Percentiles rank a stretch among this genome's conserved stretches.
phyloP scores from a whole-genome alignment of 208 protist genomes.

The Angomonas deanei region DNA sequence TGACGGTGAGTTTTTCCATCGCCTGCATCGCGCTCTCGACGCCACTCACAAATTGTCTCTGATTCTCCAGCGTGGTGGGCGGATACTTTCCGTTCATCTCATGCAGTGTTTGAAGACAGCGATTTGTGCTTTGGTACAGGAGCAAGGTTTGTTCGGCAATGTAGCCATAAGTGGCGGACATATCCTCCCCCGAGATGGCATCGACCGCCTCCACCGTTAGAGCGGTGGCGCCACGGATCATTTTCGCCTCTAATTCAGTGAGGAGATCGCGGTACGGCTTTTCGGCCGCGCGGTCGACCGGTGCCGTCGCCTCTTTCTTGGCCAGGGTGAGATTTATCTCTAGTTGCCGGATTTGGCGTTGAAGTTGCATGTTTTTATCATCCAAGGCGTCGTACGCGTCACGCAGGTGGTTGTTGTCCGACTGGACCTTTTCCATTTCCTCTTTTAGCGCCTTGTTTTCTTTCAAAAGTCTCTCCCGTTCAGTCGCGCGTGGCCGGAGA shows the following conservation, averaged over 20 bases:
- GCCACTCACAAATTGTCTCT: constrained; percentile 4
- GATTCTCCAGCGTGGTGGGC: not conserved
- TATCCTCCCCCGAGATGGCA: constrained; percentile 44
- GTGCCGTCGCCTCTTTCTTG: not conserved
- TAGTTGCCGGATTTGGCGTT: constrained; percentile 28
- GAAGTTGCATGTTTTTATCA: constrained; percentile 21
- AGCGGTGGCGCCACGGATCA: constrained; percentile 44
- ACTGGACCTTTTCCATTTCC: not conserved
- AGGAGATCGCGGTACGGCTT: not conserved
- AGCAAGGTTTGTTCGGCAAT: constrained; percentile 44
- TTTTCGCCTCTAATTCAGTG: constrained; percentile 32
- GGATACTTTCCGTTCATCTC: constrained; percentile 1
- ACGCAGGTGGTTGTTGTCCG: constrained; percentile 2
- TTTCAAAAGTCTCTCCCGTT: constrained; percentile 5
- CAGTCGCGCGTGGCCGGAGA: constrained; percentile 10
- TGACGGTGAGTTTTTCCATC: constrained; percentile 21
- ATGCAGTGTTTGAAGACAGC: constrained; percentile 7
- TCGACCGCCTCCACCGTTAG: constrained; percentile 56
- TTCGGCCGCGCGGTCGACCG: not conserved
- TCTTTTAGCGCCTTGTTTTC: constrained; percentile 7
- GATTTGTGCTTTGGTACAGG: constrained; percentile 27
- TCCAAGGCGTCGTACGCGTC: constrained; percentile 10
- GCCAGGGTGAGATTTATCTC: constrained; percentile 21
- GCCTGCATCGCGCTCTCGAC: constrained; percentile 18
- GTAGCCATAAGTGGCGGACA: constrained; percentile 36